These are phyloP conservation scores for Echites panduratus DNA, from an alignment of 257 asterid genomes.

Conservation along the genomic window DNA sequence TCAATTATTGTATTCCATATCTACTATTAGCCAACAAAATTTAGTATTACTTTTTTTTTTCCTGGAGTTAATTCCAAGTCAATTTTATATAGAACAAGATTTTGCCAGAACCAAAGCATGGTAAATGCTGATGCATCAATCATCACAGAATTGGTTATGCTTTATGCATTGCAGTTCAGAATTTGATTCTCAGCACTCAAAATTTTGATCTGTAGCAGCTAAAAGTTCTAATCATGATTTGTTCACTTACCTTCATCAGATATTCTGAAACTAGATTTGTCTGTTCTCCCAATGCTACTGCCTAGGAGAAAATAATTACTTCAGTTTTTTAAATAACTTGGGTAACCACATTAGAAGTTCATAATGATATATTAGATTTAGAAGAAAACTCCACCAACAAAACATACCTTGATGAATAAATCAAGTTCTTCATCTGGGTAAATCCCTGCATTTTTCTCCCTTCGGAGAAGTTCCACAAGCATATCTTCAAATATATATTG, in stretches of 20 bases:
- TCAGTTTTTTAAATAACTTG: slow-evolving; percentile 20
- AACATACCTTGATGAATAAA: slow-evolving; percentile 70
- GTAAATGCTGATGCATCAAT: neutral
- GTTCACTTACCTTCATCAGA: slow-evolving; percentile 58
- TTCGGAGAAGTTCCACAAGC: slow-evolving; percentile 85
- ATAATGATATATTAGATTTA: neutral
- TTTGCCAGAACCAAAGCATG: neutral
- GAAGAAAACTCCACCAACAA: slow-evolving; percentile 3
- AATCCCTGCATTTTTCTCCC: slow-evolving; percentile 74
- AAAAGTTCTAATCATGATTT: neutral
- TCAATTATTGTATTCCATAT: neutral
- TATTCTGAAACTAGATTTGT: slow-evolving; percentile 69
- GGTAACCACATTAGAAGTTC: neutral
- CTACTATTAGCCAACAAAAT: neutral
- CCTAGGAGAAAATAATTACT: slow-evolving; percentile 56
- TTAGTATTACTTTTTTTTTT: neutral
- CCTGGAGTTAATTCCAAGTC: neutral
- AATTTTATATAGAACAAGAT: neutral
- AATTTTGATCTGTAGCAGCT: too few species aligned
- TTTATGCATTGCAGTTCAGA: neutral
- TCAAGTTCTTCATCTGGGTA: slow-evolving; percentile 94
- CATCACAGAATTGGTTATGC: neutral
- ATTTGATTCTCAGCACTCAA: neutral
- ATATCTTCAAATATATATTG: slow-evolving; percentile 45
- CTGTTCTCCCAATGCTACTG: slow-evolving; percentile 75